A percentile compares a stretch with the other conserved stretches of the same genome.
These are phyloP conservation scores for Daldinia loculata DNA, from an alignment of 495 filamentous ascomycete genomes.

Conservation along the genomic window DNA sequence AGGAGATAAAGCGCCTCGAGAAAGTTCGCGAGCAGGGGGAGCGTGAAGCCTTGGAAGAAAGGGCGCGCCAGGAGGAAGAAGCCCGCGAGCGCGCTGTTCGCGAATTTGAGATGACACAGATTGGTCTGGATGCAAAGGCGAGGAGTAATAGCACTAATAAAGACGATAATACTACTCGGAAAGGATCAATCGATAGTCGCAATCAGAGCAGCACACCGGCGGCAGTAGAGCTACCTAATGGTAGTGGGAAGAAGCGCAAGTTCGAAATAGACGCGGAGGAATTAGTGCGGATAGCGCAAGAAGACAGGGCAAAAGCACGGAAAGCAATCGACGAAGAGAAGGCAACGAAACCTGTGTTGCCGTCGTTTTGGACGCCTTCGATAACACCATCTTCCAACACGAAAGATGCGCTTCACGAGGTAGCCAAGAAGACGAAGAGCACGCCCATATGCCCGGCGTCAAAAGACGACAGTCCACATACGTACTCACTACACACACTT, in stretches of 20 bases:
- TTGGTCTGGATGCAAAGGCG: constrained; percentile 70
- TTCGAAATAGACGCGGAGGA: constrained; percentile 87
- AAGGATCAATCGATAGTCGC: neutral
- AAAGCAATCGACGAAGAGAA: constrained; percentile 78
- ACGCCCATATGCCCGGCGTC: constrained; percentile 84
- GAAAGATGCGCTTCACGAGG: constrained; percentile 59
- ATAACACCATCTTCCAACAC: constrained; percentile 72
- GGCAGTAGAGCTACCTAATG: constrained; percentile 1
- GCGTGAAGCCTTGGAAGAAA: constrained; percentile 63
- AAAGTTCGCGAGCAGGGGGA: constrained; percentile 67
- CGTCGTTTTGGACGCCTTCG: constrained; percentile 94
- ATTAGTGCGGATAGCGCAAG: constrained; percentile 71
- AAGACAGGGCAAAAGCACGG: constrained; percentile 74
- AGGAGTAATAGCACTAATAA: constrained; percentile 2
- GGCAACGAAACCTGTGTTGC: constrained; percentile 75
- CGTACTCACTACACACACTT: constrained; percentile 83
- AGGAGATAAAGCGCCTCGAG: constrained; percentile 89
- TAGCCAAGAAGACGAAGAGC: constrained; percentile 72
- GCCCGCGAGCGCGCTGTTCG: constrained; percentile 63
- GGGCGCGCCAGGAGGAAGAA: constrained; percentile 64
- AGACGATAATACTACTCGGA: constrained; percentile 45
- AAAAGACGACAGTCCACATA: constrained; percentile 71
- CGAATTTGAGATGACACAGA: constrained; percentile 73
- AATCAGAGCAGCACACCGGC: neutral
- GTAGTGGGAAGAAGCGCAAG: constrained; percentile 66